Conservation (phyloP, 352 stramenopile genomes). For the Globisporangium parvum region DNA sequence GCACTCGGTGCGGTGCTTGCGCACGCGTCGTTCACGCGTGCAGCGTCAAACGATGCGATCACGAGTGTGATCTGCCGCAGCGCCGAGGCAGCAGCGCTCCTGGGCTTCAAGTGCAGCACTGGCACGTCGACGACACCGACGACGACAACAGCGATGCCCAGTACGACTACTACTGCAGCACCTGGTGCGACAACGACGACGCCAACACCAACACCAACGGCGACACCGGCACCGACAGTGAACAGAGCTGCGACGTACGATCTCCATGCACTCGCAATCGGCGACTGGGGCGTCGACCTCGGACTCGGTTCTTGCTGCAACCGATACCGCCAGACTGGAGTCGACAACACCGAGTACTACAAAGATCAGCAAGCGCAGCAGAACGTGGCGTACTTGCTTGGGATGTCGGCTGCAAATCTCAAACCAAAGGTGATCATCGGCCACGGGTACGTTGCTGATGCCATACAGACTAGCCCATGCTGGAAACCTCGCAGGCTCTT, state of each 20-base stretch:
- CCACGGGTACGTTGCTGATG: constrained; percentile 30
- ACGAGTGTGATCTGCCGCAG: constrained; percentile 35
- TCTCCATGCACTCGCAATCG: constrained; percentile 61
- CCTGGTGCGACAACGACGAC: constrained; percentile 3
- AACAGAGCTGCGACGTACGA: constrained; percentile 35
- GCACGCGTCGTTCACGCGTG: constrained; percentile 1
- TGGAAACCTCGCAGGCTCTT: neutral
- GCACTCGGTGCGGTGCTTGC: neutral
- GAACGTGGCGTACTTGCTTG: constrained; percentile 55
- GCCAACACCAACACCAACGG: constrained; percentile 5
- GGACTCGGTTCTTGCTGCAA: constrained; percentile 68
- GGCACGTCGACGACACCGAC: neutral
- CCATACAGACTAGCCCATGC: neutral
- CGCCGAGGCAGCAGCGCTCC: constrained; percentile 26
- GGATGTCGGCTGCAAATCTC: constrained; percentile 50
- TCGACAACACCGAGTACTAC: constrained; percentile 51
- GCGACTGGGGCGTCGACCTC: constrained; percentile 61
- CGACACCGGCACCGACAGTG: constrained; percentile 18
- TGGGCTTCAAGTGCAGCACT: constrained; percentile 40
- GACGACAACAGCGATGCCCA: neutral
- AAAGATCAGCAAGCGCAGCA: constrained; percentile 66
- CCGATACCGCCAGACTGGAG: constrained; percentile 54
- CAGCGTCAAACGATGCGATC: constrained; percentile 24
- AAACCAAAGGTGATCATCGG: constrained; percentile 56
- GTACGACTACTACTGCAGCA: neutral